phyloP scores from a whole-genome alignment of 2,329 filamentous ascomycete genomes.

The Cladosporium velox region DNA sequence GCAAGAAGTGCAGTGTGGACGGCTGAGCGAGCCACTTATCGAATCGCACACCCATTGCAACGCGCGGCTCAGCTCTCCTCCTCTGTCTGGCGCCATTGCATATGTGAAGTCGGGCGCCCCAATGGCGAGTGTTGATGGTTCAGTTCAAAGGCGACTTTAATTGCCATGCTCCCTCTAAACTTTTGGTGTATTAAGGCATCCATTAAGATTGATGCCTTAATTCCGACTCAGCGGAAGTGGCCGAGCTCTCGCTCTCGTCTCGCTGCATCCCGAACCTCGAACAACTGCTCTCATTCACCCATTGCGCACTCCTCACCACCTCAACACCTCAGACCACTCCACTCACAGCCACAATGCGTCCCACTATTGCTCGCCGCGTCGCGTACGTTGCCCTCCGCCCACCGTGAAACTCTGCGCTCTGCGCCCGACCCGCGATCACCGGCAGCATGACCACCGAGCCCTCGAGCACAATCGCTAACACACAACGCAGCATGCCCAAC shows the following conservation, averaged over 20 bases:
- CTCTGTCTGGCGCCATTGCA: slow-evolving; percentile 41
- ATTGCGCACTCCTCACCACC: slow-evolving; percentile 5
- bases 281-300: slow-evolving; percentile 10
- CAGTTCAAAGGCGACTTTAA: background rate
- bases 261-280: slow-evolving; percentile 7
- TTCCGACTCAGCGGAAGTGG: background rate
- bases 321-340: slow-evolving; percentile 5
- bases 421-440: slow-evolving; percentile 1
- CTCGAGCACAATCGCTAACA: slow-evolving; percentile 11
- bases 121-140: background rate
- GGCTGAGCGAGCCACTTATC: slow-evolving; percentile 49
- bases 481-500: slow-evolving; percentile 13
- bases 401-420: background rate
- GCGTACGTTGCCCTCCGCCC: slow-evolving; percentile 39
- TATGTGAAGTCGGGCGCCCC: slow-evolving; percentile 21
- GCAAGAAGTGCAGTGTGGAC: slow-evolving; percentile 38
- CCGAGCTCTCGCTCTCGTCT: slow-evolving; percentile 7
- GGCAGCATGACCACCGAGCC: background rate
- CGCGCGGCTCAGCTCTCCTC: slow-evolving; percentile 26
- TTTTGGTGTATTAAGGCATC: background rate
- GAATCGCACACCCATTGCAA: slow-evolving; percentile 48
- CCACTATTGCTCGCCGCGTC: slow-evolving; percentile 45
- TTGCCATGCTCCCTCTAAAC: slow-evolving; percentile 1
- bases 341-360: slow-evolving; percentile 27
- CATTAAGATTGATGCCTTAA: background rate